Conservation (phyloP, 2,329 filamentous ascomycete species). For the Ambrosiella xylebori region DNA sequence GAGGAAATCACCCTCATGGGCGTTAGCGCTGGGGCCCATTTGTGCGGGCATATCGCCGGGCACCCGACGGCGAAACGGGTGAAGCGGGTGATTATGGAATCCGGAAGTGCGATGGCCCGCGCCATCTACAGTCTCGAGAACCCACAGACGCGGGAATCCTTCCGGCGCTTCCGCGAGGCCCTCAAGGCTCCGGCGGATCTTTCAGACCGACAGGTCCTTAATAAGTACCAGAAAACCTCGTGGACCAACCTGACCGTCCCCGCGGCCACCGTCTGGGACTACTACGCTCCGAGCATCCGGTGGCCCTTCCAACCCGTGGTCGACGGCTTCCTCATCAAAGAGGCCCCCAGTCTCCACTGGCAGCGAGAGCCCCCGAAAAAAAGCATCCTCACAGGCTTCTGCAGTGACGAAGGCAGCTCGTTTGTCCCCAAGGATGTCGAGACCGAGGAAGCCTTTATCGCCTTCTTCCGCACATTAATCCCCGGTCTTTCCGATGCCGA, state of each 20-base stretch:
- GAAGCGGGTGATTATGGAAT: slow-evolving; percentile 38
- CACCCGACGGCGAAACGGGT: slow-evolving; percentile 16
- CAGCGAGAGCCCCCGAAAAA: slow-evolving; percentile 31
- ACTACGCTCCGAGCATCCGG: slow-evolving; percentile 19
- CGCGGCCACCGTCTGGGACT: background rate
- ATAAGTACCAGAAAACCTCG: background rate
- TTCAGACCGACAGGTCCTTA: background rate
- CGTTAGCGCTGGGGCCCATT: slow-evolving; percentile 44
- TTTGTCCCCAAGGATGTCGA: slow-evolving; percentile 39
- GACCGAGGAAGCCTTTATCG: slow-evolving; percentile 33
- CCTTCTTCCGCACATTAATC: slow-evolving; percentile 45
- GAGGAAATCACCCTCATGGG: slow-evolving; percentile 44
- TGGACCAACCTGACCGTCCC: background rate
- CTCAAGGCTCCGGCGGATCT: background rate
- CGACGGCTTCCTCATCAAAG: slow-evolving; percentile 27
- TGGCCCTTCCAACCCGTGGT: slow-evolving; percentile 57
- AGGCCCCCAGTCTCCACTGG: slow-evolving; percentile 26
- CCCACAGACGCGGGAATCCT: slow-evolving; percentile 36
- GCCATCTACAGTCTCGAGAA: slow-evolving; percentile 36
- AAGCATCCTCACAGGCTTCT: slow-evolving; percentile 44
- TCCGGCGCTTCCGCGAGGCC: background rate
- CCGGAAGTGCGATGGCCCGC: slow-evolving; percentile 37
- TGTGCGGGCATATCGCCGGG: slow-evolving; percentile 42
- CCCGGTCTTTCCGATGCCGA: slow-evolving; percentile 32
- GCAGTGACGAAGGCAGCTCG: slow-evolving; percentile 48